Evolutionary conservation across 495 filamentous ascomycete genomes (phyloP).

Genomic region (Neurospora sp.): DNA sequence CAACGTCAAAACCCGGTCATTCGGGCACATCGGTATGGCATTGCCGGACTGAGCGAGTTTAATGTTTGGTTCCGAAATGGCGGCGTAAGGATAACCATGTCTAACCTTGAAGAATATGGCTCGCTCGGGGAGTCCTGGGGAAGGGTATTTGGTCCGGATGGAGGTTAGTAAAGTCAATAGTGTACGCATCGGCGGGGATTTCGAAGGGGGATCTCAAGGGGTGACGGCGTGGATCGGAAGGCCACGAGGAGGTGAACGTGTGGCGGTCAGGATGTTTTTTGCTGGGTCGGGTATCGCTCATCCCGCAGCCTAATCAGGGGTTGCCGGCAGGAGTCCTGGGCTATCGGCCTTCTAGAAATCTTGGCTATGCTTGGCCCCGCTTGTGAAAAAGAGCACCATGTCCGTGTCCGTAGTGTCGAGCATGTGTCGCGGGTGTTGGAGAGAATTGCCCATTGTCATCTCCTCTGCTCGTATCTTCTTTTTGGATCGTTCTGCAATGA

Average conservation of each 20-base stretch:
- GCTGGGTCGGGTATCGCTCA: neutral
- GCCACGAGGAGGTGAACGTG: neutral
- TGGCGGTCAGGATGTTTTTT: neutral
- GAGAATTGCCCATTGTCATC: neutral
- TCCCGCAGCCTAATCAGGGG: neutral
- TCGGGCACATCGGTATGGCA: neutral
- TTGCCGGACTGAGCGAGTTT: neutral
- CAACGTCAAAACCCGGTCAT: neutral
- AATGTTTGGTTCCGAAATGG: neutral
- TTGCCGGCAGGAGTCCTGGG: neutral
- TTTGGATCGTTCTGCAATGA: neutral
- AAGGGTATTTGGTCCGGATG: neutral
- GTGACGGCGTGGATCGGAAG: neutral
- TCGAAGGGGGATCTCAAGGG: neutral
- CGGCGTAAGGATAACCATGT: neutral
- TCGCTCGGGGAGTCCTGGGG: neutral
- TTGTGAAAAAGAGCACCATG: neutral
- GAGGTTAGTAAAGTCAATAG: neutral
- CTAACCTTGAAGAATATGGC: neutral
- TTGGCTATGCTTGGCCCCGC: neutral
- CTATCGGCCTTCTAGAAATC: neutral
- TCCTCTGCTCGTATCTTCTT: neutral
- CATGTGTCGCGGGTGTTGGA: neutral
- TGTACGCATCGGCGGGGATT: neutral
- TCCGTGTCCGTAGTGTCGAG: neutral